Evolutionary conservation across 176 grass and related monocot species (phyloP).

Genomic region (Carex myosuroides): DNA sequence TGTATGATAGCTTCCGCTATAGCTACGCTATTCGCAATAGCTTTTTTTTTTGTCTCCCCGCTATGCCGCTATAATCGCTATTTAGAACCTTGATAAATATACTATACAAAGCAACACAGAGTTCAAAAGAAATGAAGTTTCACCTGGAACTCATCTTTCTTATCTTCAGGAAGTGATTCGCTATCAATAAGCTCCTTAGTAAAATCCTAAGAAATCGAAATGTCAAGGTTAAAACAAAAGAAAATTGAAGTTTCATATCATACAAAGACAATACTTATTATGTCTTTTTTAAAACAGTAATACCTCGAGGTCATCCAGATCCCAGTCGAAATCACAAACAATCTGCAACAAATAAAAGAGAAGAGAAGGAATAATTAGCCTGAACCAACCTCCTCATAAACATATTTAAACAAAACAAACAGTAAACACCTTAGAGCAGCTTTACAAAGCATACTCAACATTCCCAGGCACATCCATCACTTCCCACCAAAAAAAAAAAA

Average conservation of each 20-base stretch:
- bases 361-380: slow-evolving; percentile 2
- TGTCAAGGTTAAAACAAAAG: neutral
- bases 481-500: neutral
- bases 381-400: slow-evolving; percentile 16
- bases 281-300: neutral
- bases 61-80: too few relatives aligned
- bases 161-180: slow-evolving; percentile 53
- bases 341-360: slow-evolving; percentile 51
- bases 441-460: neutral
- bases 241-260: neutral
- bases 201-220: slow-evolving; percentile 49
- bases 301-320: slow-evolving; percentile 77
- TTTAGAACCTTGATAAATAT: too few relatives aligned
- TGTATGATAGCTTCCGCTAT: too few relatives aligned
- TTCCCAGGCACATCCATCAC: neutral
- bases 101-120: neutral
- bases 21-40: too few relatives aligned
- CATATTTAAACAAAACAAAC: neutral
- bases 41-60: too few relatives aligned
- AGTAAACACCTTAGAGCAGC: neutral
- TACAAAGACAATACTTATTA: neutral
- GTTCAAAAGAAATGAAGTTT: neutral
- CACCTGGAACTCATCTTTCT: slow-evolving; percentile 88
- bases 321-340: slow-evolving; percentile 78
- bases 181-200: slow-evolving; percentile 50